Evolutionary conservation across 257 asterid genomes (phyloP).

Genomic region (Perilla frutescens): DNA sequence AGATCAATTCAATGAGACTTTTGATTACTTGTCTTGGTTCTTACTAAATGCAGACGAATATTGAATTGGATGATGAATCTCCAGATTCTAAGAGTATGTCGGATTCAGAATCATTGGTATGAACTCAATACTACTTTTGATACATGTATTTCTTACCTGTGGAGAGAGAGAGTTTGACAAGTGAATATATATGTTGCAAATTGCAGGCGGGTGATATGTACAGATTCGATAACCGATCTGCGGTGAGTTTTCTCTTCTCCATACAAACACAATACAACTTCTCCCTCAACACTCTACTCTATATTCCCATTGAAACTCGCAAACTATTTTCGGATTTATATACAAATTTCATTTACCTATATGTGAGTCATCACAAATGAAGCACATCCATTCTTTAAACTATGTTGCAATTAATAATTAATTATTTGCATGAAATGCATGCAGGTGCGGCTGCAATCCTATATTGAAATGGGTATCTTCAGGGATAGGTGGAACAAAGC

Average conservation of each 20-base stretch:
- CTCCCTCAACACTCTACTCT: no score
- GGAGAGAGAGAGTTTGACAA: background rate
- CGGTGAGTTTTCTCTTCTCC: conserved; percentile 49
- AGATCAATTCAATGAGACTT: background rate
- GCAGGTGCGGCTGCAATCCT: conserved; percentile 78
- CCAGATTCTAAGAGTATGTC: conserved; percentile 26
- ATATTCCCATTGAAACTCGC: no score
- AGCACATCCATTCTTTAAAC: no score
- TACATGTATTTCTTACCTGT: background rate
- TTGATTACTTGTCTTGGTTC: background rate
- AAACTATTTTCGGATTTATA: background rate
- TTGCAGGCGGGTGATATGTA: conserved; percentile 50
- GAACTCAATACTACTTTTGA: conserved; percentile 15
- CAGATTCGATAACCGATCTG: conserved; percentile 53
- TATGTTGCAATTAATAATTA: no score
- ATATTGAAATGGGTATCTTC: conserved; percentile 67
- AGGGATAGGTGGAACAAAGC: conserved; percentile 72
- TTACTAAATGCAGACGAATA: conserved; percentile 40
- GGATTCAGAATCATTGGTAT: conserved; percentile 50
- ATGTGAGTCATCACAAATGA: no score
- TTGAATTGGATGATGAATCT: conserved; percentile 36
- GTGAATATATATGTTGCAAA: conserved; percentile 10
- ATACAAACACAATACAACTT: no score
- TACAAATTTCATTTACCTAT: no score
- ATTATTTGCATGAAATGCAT: background rate